Evolutionary conservation across 768 basidiomycete species (phyloP).

Genomic region (Kwoniella dendrophila): DNA sequence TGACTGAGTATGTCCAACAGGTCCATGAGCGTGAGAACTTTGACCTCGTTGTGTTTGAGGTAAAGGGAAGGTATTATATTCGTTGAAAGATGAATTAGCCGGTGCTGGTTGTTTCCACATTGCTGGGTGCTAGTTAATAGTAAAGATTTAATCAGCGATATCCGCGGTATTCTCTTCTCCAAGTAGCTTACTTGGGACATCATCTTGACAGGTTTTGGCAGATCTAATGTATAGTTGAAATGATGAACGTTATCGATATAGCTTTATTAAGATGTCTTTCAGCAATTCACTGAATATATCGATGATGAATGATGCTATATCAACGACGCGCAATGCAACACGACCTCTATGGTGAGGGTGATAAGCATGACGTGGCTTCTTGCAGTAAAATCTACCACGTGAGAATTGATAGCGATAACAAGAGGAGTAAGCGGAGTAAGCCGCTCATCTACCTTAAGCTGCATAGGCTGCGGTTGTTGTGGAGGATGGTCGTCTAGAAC

Average conservation of each 20-base stretch:
- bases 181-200: slow-evolving; percentile 19
- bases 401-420: neutral
- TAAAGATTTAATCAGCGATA: neutral
- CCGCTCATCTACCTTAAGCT: slow-evolving; percentile 4
- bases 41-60: slow-evolving; percentile 49
- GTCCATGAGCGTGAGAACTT: slow-evolving; percentile 56
- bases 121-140: slow-evolving; percentile 12
- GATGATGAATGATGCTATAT: neutral
- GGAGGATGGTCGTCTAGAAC: no score
- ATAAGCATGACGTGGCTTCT: slow-evolving; percentile 19
- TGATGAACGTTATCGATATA: neutral
- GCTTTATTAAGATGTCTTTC: neutral
- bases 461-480: no score
- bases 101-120: slow-evolving; percentile 23
- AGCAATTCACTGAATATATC: slow-evolving; percentile 12
- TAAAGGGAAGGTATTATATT: slow-evolving; percentile 75
- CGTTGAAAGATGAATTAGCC: slow-evolving; percentile 68
- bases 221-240: no score
- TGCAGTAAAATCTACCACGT: neutral
- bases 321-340: slow-evolving; percentile 17
- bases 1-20: slow-evolving; percentile 73
- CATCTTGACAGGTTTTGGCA: neutral
- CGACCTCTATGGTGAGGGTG: neutral
- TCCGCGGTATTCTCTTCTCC: neutral
- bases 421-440: neutral